These are phyloP conservation scores for Eutrema yunnanense DNA, from an alignment of 345 rosid species.

Conservation along the genomic window DNA sequence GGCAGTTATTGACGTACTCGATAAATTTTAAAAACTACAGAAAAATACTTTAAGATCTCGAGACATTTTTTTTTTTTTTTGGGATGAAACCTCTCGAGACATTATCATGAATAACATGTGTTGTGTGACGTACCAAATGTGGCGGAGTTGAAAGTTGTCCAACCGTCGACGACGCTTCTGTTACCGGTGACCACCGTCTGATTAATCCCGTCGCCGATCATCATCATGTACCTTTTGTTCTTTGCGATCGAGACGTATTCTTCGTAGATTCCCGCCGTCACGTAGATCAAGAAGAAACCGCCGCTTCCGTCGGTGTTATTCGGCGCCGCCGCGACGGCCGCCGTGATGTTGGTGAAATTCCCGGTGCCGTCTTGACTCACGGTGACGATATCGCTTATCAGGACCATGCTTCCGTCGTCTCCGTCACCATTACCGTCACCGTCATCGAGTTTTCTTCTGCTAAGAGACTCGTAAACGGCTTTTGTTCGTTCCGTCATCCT, in stretches of 20 bases:
- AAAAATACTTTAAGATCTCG: constrained; percentile 2
- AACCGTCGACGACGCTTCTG: constrained; percentile 73
- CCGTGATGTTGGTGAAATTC: constrained; percentile 56
- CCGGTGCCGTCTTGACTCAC: constrained; percentile 69
- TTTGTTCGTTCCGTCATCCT: constrained; percentile 50
- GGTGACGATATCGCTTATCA: constrained; percentile 51
- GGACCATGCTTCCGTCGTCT: constrained; percentile 36
- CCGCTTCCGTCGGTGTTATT: constrained; percentile 46
- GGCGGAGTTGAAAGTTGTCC: constrained; percentile 92
- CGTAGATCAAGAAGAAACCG: constrained; percentile 71
- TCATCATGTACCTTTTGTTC: constrained; percentile 73
- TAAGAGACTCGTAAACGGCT: constrained; percentile 35
- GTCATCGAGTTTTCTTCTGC: constrained; percentile 31
- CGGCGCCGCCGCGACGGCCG: constrained; percentile 69
- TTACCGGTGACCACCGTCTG: constrained; percentile 80
- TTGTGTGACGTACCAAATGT: constrained; percentile 47
- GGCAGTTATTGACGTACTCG: neutral
- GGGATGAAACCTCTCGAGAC: too few relatives aligned
- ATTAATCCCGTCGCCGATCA: constrained; percentile 86
- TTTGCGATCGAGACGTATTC: constrained; percentile 67
- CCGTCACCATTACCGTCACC: constrained; percentile 7
- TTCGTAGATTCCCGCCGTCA: constrained; percentile 71
- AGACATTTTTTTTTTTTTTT: neutral
- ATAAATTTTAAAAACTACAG: neutral
- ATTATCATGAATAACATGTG: constrained; percentile 9